Evolutionary conservation across 305 asterid genomes (phyloP), one percentile per base, ranked within the genome.

Genomic region (Solanum hybrid): DNA sequence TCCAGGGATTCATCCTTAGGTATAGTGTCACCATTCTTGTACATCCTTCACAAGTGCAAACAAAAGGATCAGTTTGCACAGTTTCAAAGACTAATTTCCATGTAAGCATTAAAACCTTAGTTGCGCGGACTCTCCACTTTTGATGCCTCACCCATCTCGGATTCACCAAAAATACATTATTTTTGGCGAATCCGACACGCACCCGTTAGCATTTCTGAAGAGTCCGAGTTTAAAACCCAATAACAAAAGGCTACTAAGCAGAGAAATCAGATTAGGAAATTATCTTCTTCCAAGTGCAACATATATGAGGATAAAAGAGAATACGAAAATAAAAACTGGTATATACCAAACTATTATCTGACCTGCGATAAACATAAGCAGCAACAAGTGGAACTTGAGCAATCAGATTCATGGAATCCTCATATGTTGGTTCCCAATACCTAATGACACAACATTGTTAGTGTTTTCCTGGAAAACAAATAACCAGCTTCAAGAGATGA

Each of bases 371-470:
- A 87, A 96, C 88, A 92, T 96, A 95, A 86, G 99, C 91, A 85
- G 97, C 99, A 40, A 95, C 95, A 91, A 92, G 81, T 13, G 98
- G 98, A 89, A 96, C 89, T 93, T 95, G 97, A 90, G 99, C 99
- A 93, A 96, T 95, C 94, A 96, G 94, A 93, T 92, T 95, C 90
- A 96, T 96, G 37, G 97, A 93, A 91, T 96, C 98, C 93, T 95
- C 97, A 37, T 90, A 95, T 83, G 98, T 93, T 76, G 98, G 96
- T 90, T 96, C 98, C 98, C 98, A 96, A 34, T 92, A 94, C 96
- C 98, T 96, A 90, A 75, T 90, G 26, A 57, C 75, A 88, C 80
- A 42, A 78, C 26, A 89, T 33, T 37, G 83, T 90, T 69, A 93
- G 91, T 83, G 90, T 88, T 88, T 79, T 84, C 89, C 88, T 69